Percentiles rank a stretch among this genome's conserved stretches.
Evolutionary conservation across 805 yeast genomes (phyloP).

Genomic region (Teunomyces cretensis): DNA sequence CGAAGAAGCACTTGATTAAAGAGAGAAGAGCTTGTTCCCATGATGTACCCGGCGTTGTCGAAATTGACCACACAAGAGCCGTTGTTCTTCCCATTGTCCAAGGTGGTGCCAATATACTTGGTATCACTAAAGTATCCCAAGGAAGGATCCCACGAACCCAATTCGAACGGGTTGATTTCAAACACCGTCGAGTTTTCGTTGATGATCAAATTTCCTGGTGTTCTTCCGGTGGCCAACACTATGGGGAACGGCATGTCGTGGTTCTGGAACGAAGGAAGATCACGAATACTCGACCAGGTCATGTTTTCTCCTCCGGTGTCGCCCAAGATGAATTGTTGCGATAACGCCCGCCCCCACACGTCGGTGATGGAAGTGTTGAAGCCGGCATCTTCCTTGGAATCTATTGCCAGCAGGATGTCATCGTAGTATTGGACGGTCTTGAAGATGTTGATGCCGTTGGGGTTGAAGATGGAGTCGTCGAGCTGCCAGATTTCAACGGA

Average conservation of each 20-base stretch:
- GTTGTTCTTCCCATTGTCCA: constrained; percentile 19
- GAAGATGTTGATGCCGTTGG: constrained; percentile 62
- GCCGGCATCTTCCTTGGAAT: constrained; percentile 34
- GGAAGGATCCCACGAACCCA: constrained; percentile 45
- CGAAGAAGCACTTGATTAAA: constrained; percentile 39
- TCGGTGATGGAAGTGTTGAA: constrained; percentile 38
- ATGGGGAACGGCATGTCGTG: constrained; percentile 41
- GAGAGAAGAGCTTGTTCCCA: constrained; percentile 41
- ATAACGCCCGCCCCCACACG: constrained; percentile 42
- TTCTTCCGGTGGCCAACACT: constrained; percentile 53
- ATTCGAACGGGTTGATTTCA: constrained; percentile 38
- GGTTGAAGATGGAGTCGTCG: constrained; percentile 55
- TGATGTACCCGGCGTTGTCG: constrained; percentile 40
- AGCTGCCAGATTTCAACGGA: constrained; percentile 62
- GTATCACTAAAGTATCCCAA: constrained; percentile 29
- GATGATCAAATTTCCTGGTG: constrained; percentile 58
- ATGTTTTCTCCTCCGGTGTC: constrained; percentile 26
- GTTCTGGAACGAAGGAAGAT: constrained; percentile 22
- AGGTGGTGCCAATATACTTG: constrained; percentile 29
- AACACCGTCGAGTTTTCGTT: constrained; percentile 64
- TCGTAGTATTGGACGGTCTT: constrained; percentile 49
- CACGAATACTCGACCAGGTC: constrained; percentile 25
- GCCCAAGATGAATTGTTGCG: constrained; percentile 32
- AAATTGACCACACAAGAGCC: constrained; percentile 26
- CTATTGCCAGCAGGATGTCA: constrained; percentile 25